Base-by-base conservation (phyloP, 768 basidiomycete species). In the Kwoniella bestiolae region DNA sequence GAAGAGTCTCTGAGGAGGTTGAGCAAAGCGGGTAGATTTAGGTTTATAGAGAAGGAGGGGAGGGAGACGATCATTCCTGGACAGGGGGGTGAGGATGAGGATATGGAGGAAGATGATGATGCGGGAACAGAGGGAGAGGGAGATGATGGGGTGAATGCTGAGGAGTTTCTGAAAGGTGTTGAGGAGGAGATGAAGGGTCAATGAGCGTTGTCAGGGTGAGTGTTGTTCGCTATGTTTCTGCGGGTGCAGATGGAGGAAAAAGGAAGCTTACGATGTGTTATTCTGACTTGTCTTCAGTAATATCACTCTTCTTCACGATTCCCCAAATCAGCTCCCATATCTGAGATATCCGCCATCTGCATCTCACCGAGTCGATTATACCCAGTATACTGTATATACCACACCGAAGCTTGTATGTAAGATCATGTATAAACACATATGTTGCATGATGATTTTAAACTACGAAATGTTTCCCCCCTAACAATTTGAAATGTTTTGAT, bases 11-110 rank as follows among this genome's bases (percentile, higher is more conserved):
- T 70, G 18, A 53, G 46, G 18, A 41, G 69, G 32, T 46, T 66
- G 5, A 59, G 66, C 21, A 70, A 62, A 53, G 45, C 58, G 26
- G 12, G 28, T 3, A 35, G 75, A 32, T 74, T 76, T 51, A 46
- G 70, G 52, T 73, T 74, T 47, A 60, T 76, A 21, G 56, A 58
- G 14, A 8, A 50, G 7, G 58, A 60, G 18, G 57, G 56, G 3
- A 50, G 31, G 35, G 58, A 59, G 56, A 63, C 32, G 31, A 41
- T 68, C 26, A 35, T 68, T 6, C 66, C 66, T 63, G 63, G 65
- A 28, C 49, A 45, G n/a, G 47, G 8, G 34, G 16, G 51, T 65
- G 49, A 44, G 29, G 52, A 31, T 18, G 35, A 25, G 34, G 64
- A 50, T 5, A 35, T 34, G 25, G 60, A 21, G 1, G 60, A 63